These are phyloP conservation scores for Plasmodium vivax DNA, from an alignment of 169 alveolate species.

Conservation along the genomic window DNA sequence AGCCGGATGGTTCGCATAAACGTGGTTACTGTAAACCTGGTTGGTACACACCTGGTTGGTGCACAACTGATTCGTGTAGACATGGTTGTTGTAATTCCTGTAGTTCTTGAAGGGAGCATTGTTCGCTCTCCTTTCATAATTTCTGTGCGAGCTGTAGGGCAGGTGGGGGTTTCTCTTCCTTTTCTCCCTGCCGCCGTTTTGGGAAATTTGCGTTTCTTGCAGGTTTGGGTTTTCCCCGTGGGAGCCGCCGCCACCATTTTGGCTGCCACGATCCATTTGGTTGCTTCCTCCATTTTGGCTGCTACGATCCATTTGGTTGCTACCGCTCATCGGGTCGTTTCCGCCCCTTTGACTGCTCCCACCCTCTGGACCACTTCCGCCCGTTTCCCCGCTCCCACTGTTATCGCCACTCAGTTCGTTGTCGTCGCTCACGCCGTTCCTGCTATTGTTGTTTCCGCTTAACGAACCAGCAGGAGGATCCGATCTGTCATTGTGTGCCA, in stretches of 20 bases:
- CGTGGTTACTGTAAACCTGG: neutral
- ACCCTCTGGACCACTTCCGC: neutral
- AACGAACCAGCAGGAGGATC: neutral
- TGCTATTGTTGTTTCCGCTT: neutral
- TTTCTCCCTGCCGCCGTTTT: neutral
- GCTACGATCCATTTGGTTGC: too few relatives aligned
- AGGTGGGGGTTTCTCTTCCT: neutral
- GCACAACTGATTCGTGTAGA: constrained; percentile 1
- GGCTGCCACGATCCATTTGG: too few relatives aligned
- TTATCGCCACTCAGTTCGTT: neutral
- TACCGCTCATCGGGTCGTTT: too few relatives aligned
- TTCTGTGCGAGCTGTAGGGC: neutral
- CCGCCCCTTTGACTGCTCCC: neutral
- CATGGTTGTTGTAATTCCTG: neutral
- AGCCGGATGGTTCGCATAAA: neutral
- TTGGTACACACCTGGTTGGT: neutral
- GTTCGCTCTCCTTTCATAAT: constrained; percentile 19
- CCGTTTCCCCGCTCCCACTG: neutral
- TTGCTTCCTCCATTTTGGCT: neutral
- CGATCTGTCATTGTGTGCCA: neutral
- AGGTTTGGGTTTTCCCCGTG: neutral
- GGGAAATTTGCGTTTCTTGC: neutral
- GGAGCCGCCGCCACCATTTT: neutral
- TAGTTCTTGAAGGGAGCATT: constrained; percentile 1
- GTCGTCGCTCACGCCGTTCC: neutral